phyloP scores from a whole-genome alignment of 352 stramenopile species.

The Globisporangium middletonii region DNA sequence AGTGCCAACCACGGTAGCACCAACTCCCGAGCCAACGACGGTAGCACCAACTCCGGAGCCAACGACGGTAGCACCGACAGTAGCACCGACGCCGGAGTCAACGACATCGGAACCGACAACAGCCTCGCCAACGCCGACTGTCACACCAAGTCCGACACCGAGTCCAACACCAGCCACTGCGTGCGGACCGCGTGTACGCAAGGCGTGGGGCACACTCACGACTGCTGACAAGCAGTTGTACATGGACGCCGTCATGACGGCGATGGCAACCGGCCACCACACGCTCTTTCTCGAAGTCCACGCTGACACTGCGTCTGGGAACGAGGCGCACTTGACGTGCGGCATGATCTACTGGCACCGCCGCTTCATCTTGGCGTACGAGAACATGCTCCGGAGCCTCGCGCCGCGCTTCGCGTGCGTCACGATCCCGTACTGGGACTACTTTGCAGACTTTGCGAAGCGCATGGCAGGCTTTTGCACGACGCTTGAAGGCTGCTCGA shows the following conservation, averaged over 20 bases:
- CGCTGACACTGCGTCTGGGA: constrained; percentile 27
- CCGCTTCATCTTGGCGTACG: constrained; percentile 61
- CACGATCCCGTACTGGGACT: constrained; percentile 79
- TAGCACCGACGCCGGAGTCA: not conserved
- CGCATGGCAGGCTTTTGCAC: constrained; percentile 25
- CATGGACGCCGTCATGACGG: constrained; percentile 41
- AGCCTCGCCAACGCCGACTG: not conserved
- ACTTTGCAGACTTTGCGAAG: constrained; percentile 60
- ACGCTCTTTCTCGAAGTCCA: constrained; percentile 53
- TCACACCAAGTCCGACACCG: constrained; percentile 4
- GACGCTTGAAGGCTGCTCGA: constrained; percentile 48
- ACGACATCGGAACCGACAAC: not conserved
- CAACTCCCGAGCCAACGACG: not conserved
- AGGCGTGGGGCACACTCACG: constrained; percentile 36
- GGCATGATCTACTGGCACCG: constrained; percentile 69
- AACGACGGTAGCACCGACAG: not conserved
- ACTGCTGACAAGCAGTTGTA: constrained; percentile 55
- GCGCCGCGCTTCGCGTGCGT: constrained; percentile 51
- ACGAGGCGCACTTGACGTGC: constrained; percentile 40
- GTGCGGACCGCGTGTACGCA: constrained; percentile 43
- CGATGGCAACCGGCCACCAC: constrained; percentile 50
- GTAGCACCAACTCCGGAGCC: not conserved
- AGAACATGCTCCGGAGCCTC: constrained; percentile 70
- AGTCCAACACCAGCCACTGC: constrained; percentile 9
- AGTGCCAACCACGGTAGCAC: not conserved